These are phyloP conservation scores for Lotus japonicus DNA, from an alignment of 306 rosid species.

Conservation along the genomic window DNA sequence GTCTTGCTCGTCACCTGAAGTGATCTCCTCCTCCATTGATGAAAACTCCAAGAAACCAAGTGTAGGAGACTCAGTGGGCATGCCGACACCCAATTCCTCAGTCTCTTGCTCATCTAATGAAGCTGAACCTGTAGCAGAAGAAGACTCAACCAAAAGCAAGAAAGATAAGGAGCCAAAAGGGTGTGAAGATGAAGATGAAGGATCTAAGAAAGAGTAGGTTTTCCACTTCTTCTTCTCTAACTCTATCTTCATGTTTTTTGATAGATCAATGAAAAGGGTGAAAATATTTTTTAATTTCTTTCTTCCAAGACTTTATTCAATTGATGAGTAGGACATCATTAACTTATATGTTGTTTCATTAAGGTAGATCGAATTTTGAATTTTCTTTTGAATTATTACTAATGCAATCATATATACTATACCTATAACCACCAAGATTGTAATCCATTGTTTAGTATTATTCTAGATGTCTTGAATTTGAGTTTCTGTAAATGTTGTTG, in stretches of 20 bases:
- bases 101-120: conserved; percentile 72
- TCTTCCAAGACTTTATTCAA: neutral
- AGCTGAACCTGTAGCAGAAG: conserved; percentile 40
- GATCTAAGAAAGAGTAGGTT: conserved; percentile 70
- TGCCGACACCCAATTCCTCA: conserved; percentile 47
- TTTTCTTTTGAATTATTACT: conserved; percentile 4
- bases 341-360: neutral
- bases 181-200: conserved; percentile 40
- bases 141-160: conserved; percentile 49
- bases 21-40: conserved; percentile 49
- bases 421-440: too few species aligned
- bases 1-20: conserved; percentile 75
- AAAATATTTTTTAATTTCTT: neutral
- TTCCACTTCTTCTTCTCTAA: neutral
- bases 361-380: conserved; percentile 13
- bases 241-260: neutral
- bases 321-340: neutral
- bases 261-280: neutral
- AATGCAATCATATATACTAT: conserved; percentile 1
- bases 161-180: conserved; percentile 40
- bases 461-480: too few species aligned
- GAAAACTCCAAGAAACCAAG: conserved; percentile 31
- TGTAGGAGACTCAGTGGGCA: conserved; percentile 36
- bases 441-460: too few species aligned
- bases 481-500: too few species aligned